Evolutionary conservation across 2,329 filamentous ascomycete genomes (phyloP), one percentile per base, ranked within the genome.

Genomic region (Xylariales sp.): DNA sequence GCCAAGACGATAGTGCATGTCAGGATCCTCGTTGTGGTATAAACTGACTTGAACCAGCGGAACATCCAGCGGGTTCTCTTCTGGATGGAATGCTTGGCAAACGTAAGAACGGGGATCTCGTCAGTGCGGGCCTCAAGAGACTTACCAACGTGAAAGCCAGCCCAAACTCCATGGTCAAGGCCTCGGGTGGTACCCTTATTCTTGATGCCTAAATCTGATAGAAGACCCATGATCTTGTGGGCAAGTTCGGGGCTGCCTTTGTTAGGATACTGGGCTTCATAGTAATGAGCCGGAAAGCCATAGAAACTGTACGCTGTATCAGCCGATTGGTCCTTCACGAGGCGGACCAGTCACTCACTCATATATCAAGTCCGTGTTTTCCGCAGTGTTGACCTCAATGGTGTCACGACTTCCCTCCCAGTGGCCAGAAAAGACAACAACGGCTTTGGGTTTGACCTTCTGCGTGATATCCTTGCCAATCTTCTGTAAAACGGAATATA

Each of bases 381-480:
- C 78, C 3, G 76, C 79, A 7, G 74, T 77, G 58, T 87, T 88
- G 50, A 88, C 72, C 52, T 82, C 68, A 46, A 88, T 74, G 3
- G 65, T 69, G 51, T 73, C 65, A 28, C 63, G 61, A 41, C 56
- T 64, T 33, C 73, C 79, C 62, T 86, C 80, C 85, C 86, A 89
- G 60, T 90, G 85, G 1, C 84, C 86, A 1, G 84, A 88, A 57
- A 90, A 83, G 19, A 88, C 81, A 1, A 89, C 78, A 12, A 89
- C 73, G 2, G 84, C 86, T 47, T 77, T 81, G 2, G 85, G 85
- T 52, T 81, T 82, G 31, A 88, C 77, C 46, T 78, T 76, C 20
- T 74, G 67, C 1, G 82, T 87, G 56, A 89, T 87, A 53, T 88
- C 84, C 6, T 61, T 69, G 31, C 85, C 85, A 39, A 43, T 80